phyloP scores from a whole-genome alignment of 805 yeast genomes.

The Candida dajiaensis region DNA sequence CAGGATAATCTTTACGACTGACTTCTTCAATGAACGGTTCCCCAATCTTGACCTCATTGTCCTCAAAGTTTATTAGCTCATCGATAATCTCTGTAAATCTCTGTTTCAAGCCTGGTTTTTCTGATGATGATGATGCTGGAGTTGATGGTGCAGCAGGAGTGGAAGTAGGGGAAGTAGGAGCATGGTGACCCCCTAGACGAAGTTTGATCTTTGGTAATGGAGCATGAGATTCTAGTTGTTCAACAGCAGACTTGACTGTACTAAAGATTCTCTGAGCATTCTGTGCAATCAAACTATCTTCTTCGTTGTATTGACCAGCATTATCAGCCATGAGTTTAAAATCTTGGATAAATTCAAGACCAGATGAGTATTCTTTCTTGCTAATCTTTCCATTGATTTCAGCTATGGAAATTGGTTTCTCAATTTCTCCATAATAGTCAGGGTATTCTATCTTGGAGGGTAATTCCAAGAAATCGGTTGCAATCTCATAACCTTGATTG shows the following conservation, averaged over 20 bases:
- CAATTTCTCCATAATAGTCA: conserved; percentile 68
- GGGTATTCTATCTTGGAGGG: conserved; percentile 75
- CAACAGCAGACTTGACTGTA: conserved; percentile 44
- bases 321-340: conserved; percentile 63
- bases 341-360: conserved; percentile 47
- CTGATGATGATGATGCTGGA: neutral
- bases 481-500: conserved; percentile 25
- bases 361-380: conserved; percentile 28
- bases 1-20: conserved; percentile 66
- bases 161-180: conserved; percentile 2
- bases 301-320: conserved; percentile 69
- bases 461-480: conserved; percentile 55
- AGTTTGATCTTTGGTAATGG: conserved; percentile 17
- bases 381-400: conserved; percentile 52
- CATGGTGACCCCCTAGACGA: neutral
- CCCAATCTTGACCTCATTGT: conserved; percentile 37
- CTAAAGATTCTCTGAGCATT: conserved; percentile 55
- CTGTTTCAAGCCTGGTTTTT: conserved; percentile 8
- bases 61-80: conserved; percentile 17
- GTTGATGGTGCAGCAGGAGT: conserved; percentile 1
- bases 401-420: conserved; percentile 63
- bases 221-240: conserved; percentile 21
- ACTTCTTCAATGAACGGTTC: conserved; percentile 76
- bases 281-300: conserved; percentile 55
- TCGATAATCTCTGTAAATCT: conserved; percentile 13